phyloP scores from a whole-genome alignment of 371 early-diverging fungal species.

The Mortierella sp. region DNA sequence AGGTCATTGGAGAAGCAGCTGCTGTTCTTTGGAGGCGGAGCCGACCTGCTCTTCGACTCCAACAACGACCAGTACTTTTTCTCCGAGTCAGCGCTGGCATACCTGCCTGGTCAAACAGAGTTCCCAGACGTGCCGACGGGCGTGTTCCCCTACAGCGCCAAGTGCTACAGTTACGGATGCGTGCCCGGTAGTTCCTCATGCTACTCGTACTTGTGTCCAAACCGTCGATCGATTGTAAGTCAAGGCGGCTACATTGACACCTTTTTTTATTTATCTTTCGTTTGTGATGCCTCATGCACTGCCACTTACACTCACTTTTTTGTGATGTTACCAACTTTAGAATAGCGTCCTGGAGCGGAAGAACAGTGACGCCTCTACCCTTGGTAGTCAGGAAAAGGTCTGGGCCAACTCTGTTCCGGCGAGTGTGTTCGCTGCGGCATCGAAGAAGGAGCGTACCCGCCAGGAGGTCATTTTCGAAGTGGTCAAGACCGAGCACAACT shows the following conservation, averaged over 20 bases:
- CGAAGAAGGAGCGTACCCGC: slow-evolving; percentile 83
- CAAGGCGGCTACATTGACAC: neutral
- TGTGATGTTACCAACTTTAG: slow-evolving; percentile 14
- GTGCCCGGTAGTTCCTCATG: slow-evolving; percentile 40
- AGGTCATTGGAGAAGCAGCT: slow-evolving; percentile 47
- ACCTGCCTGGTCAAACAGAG: slow-evolving; percentile 39
- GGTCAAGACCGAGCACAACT: slow-evolving; percentile 91
- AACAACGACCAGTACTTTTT: slow-evolving; percentile 56
- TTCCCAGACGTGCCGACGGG: slow-evolving; percentile 49
- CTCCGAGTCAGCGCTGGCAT: slow-evolving; percentile 38
- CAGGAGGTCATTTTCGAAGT: slow-evolving; percentile 95
- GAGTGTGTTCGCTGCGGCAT: slow-evolving; percentile 78
- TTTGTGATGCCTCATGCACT: neutral
- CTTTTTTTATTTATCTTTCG: neutral
- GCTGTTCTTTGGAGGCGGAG: slow-evolving; percentile 49
- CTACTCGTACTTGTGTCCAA: slow-evolving; percentile 54
- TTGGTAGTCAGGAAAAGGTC: slow-evolving; percentile 58
- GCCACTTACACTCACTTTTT: neutral
- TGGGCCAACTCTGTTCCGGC: slow-evolving; percentile 77
- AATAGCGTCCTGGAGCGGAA: slow-evolving; percentile 33
- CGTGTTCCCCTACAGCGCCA: slow-evolving; percentile 47
- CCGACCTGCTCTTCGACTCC: slow-evolving; percentile 38
- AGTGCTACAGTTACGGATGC: slow-evolving; percentile 44
- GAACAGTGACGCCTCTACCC: slow-evolving; percentile 42
- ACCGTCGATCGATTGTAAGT: slow-evolving; percentile 47